Base-by-base conservation (phyloP, 345 rosid genomes). In the Salix dunnii region DNA sequence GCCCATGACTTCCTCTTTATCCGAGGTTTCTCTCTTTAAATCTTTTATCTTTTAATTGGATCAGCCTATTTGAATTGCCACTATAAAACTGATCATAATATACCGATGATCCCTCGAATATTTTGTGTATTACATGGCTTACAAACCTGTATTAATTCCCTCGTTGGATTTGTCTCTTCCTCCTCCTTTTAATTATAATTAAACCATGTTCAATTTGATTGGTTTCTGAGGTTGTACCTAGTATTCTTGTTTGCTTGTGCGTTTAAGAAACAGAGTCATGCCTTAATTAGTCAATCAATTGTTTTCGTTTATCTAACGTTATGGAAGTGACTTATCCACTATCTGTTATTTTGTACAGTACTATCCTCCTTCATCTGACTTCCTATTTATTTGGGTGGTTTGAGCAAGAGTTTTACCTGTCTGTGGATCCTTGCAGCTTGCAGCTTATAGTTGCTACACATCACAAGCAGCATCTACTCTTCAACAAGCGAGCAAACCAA, bases 401-500 rank as follows among this genome's bases (percentile, higher is more conserved):
- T 13, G 27, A n/a, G 1, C 12, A 21, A 42, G 28, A n/a, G 14
- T n/a, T 13, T 35, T 67, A 17, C 7, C 55, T 68, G 21, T 46
- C 21, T 78, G 16, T 35, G 53, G 33, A 25, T 46, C 14, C 75
- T 61, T 74, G 5, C 79, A 87, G 90, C 42, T 85, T 43, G 79
- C 81, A 83, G 80, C 55, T 36, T 75, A 63, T 58, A 31, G 30
- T 20, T 25, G 70, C 28, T 82, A 65, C 82, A 67, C 86, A 27
- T 82, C 87, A 63, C 76, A 72, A 64, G 83, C 83, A 38, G 84
- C 83, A 27, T 61, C 87, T 78, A 76, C 82, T 74, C 68, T 76
- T 62, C 80, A 73, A 38, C 71, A 80, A 70, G 77, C 71, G 1
- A 62, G 5, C 27, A 76, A 77, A 53, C 84, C 79, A 61, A 71